phyloP scores from a whole-genome alignment of 345 rosid species.

The Citrus hindsii region DNA sequence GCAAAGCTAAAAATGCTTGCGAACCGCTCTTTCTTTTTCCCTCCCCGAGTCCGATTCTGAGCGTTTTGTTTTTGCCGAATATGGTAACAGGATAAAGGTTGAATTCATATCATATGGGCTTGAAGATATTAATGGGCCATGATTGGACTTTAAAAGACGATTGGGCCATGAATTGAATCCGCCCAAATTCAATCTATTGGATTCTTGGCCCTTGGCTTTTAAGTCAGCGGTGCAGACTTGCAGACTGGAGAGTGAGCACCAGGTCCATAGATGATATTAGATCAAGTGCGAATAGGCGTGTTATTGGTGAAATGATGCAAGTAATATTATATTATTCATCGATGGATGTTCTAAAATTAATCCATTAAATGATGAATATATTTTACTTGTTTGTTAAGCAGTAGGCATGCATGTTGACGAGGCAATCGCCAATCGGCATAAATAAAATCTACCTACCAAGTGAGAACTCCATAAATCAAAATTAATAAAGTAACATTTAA shows the following conservation, averaged over 20 bases:
- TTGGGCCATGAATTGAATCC: neutral
- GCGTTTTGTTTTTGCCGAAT: neutral
- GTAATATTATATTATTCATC: too few species aligned
- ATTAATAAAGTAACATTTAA: too few species aligned
- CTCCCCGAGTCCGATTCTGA: neutral
- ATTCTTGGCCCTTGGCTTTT: neutral
- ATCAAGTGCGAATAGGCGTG: too few species aligned
- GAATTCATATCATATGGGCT: neutral
- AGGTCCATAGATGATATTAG: too few species aligned
- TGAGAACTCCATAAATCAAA: neutral
- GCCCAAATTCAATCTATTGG: neutral
- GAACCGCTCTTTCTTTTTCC: neutral
- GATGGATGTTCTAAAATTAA: neutral
- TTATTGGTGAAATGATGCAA: too few species aligned
- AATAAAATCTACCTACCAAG: neutral
- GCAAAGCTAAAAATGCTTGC: slow-evolving; percentile 13
- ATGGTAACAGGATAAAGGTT: neutral
- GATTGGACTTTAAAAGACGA: neutral
- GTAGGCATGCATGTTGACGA: too few species aligned
- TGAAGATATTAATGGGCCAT: neutral
- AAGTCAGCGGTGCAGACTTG: neutral
- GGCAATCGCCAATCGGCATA: too few species aligned
- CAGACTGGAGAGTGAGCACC: neutral
- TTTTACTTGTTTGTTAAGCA: too few species aligned
- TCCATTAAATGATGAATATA: neutral